A percentile compares a stretch with the other conserved stretches of the same genome.
These are phyloP conservation scores for Begonia masoniana DNA, from an alignment of 306 rosid species.

Conservation along the genomic window DNA sequence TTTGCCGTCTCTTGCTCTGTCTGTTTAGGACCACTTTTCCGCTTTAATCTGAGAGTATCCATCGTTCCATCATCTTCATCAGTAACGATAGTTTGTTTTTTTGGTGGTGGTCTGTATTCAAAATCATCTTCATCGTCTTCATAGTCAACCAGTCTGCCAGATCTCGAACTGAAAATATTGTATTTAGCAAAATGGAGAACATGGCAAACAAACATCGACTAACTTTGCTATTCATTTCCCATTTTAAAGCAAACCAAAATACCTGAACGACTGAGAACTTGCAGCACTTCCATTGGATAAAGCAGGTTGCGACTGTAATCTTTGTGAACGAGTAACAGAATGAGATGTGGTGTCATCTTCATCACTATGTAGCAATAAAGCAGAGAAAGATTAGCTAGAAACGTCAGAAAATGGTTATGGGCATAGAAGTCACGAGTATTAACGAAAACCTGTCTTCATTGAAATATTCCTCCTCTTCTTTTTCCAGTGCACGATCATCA, in stretches of 20 bases:
- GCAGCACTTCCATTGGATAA: slow-evolving; percentile 62
- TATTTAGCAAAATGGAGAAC: slow-evolving; percentile 3
- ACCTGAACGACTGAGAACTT: slow-evolving; percentile 46
- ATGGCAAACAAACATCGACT: neutral
- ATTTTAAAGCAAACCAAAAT: slow-evolving; percentile 3
- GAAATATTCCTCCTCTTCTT: slow-evolving; percentile 88
- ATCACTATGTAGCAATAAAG: slow-evolving; percentile 37
- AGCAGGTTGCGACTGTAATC: slow-evolving; percentile 41
- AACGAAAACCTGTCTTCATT: slow-evolving; percentile 67
- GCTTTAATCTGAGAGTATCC: slow-evolving; percentile 66
- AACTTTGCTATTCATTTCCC: neutral
- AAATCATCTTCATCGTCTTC: slow-evolving; percentile 94
- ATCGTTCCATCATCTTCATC: slow-evolving; percentile 72
- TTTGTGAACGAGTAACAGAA: slow-evolving; percentile 35
- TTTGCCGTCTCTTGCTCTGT: slow-evolving; percentile 47
- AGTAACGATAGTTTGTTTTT: slow-evolving; percentile 45
- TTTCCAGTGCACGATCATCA: slow-evolving; percentile 88
- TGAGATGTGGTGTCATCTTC: slow-evolving; percentile 82
- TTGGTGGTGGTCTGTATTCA: slow-evolving; percentile 80
- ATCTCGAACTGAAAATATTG: slow-evolving; percentile 37
- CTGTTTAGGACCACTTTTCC: slow-evolving; percentile 49
- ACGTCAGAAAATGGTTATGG: no score
- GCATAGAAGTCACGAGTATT: neutral
- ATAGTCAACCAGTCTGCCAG: slow-evolving; percentile 84
- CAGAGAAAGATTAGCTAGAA: neutral